These are phyloP conservation scores for Cerrena zonata DNA, from an alignment of 1,284 basidiomycete genomes.

Conservation along the genomic window DNA sequence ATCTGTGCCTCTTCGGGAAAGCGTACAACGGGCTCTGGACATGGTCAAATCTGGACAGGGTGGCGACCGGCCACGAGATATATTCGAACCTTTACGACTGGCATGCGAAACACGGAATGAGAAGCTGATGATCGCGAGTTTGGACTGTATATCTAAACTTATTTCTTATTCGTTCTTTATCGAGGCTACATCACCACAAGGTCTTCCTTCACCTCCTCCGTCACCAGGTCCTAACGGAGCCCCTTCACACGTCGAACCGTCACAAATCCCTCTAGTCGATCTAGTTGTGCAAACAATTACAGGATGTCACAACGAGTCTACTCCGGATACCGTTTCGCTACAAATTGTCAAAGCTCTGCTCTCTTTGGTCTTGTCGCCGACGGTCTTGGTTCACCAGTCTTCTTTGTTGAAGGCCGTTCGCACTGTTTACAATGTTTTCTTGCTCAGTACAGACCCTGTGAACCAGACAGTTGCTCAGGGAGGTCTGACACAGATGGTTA, in stretches of 20 bases:
- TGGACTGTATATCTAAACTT: slow-evolving; percentile 94
- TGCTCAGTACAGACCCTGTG: slow-evolving; percentile 81
- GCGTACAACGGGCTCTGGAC: slow-evolving; percentile 77
- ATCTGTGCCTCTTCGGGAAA: slow-evolving; percentile 74
- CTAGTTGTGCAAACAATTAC: slow-evolving; percentile 91
- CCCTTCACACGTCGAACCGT: slow-evolving; percentile 45
- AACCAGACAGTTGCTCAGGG: slow-evolving; percentile 97
- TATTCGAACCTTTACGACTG: slow-evolving; percentile 87
- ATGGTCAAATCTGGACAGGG: slow-evolving; percentile 71
- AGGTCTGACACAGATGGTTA: slow-evolving; percentile 93
- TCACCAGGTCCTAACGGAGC: slow-evolving; percentile 53
- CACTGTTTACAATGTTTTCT: slow-evolving; percentile 94
- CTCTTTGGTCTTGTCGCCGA: slow-evolving; percentile 79
- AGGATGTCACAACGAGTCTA: slow-evolving; percentile 81
- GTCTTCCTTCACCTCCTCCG: slow-evolving; percentile 59
- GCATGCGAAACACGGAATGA: slow-evolving; percentile 91
- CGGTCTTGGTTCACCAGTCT: slow-evolving; percentile 86
- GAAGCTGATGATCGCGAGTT: slow-evolving; percentile 87
- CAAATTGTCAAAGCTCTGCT: slow-evolving; percentile 94
- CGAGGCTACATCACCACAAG: slow-evolving; percentile 47
- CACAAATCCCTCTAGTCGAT: slow-evolving; percentile 75
- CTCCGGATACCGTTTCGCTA: slow-evolving; percentile 83
- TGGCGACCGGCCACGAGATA: slow-evolving; percentile 71
- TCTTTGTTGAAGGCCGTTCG: slow-evolving; percentile 90
- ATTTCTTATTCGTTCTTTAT: slow-evolving; percentile 93